Evolutionary conservation across 331 rosid genomes (phyloP), one percentile per base, ranked within the genome.

Genomic region (Erythrophleum ivorense): DNA sequence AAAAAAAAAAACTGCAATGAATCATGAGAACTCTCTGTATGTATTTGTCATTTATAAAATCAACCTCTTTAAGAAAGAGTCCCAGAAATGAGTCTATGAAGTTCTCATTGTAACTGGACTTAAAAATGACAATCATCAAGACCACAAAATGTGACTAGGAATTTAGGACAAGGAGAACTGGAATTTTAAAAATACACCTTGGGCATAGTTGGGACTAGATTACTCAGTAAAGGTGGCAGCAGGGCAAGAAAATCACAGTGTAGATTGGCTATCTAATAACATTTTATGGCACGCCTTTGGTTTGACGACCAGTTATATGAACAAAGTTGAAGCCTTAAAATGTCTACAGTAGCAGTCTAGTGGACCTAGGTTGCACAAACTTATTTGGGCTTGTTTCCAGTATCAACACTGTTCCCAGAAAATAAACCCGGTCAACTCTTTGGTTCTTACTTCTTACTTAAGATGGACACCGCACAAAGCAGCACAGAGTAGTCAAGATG

Each of bases 331-430:
- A 33, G 73, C 54, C 79, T 72, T 29, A 46, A 54, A 53, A 78
- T 70, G 68, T 77, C 75, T 29, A 24, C 19, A 46, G 46, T 43
- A 7, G 46, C 9, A 43, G 52, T 48, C 31, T 9, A 50, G 60
- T 29, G 1, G 24, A n/a, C n/a, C 29, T 55, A 6, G 29, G 29
- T 55, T 55, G 24, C 29, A 81, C 12, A 18, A 33, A 79, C 33
- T 43, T 24, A 78, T 53, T 52, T 24, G 21, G 55, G 7, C 84
- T 73, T 52, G 80, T 66, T 18, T 31, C 18, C 45, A 40, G 77
- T 58, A 14, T 36, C 15, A 60, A 40, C 40, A 29, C n/a, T 69
- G 38, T 77, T 62, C 33, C 75, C 29, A 63, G 29, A 70, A 76
- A 63, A 40, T 7, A 54, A 55, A 3, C 41, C 29, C 34, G 3